A percentile compares a stretch with the other conserved stretches of the same genome.
Evolutionary conservation across 106 monocot genomes (phyloP).

Genomic region (Chionographis japonica): DNA sequence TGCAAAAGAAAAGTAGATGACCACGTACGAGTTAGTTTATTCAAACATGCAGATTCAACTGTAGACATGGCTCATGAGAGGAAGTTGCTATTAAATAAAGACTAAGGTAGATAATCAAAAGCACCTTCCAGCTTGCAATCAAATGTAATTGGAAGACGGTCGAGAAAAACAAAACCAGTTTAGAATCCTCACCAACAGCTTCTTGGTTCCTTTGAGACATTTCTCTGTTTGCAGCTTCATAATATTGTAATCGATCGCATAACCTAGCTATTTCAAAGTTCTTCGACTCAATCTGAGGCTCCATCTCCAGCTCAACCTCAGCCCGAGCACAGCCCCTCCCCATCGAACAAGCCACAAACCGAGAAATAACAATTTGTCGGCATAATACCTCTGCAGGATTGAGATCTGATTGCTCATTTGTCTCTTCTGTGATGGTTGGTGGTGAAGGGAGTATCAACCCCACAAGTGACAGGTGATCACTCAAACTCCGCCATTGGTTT

Average conservation of each 20-base stretch:
- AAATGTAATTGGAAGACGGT: not conserved
- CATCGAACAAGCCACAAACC: constrained; percentile 40
- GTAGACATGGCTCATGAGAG: too few species aligned
- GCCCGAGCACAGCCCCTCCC: constrained; percentile 44
- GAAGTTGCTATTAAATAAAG: too few species aligned
- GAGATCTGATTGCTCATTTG: not conserved
- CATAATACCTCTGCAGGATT: constrained; percentile 46
- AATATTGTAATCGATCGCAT: constrained; percentile 60
- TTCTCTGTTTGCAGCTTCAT: constrained; percentile 72
- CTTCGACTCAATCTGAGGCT: constrained; percentile 46
- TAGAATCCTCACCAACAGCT: constrained; percentile 52
- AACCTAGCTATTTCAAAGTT: constrained; percentile 71
- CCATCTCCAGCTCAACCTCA: constrained; percentile 44
- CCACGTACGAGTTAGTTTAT: too few species aligned
- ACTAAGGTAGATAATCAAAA: too few species aligned
- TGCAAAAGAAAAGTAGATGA: too few species aligned
- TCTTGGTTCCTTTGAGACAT: constrained; percentile 83
- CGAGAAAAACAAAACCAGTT: not conserved
- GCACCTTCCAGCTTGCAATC: too few species aligned
- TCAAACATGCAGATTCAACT: too few species aligned
- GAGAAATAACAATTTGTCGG: constrained; percentile 45
- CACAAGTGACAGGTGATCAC: constrained; percentile 47
- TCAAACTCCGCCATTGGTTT: constrained; percentile 45
- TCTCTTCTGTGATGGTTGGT: constrained; percentile 13
- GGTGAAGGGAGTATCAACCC: constrained; percentile 43